Base-by-base conservation (phyloP, 371 early-diverging fungal species). In the Rhizomucor miehei region DNA sequence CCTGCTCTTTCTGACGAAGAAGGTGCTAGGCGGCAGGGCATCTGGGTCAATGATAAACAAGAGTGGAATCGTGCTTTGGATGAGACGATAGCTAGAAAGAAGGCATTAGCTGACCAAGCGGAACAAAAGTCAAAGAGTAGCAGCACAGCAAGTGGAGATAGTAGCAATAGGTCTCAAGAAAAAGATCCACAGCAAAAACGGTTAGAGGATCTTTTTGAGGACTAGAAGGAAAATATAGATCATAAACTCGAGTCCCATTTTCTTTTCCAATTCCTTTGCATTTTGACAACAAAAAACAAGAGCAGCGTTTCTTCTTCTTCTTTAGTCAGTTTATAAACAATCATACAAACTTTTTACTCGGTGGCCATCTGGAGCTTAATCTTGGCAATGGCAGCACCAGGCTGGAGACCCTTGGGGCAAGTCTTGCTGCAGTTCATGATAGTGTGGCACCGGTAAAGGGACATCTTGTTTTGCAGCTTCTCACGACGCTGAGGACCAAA, bases 391-490 rank as follows among this genome's bases (percentile, higher is more conserved):
- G 98, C 98, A 20, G 75, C 66, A 68, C 93, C 94, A 19, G 97
- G 98, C 75, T 94, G 94, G 49, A 98, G 85, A 50, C 97, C 97
- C 89, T 96, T 95, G 61, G 98, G 98, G 73, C 98, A 96, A 43
- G 95, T 95, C 62, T 88, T 81, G 51, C 94, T 55, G 74, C 98
- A 96, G 88, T 97, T 95, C 98, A 96, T 96, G 75, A 97, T 98
- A 56, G 97, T 95, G 79, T 98, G 98, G 87, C 98, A 98, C 54
- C 96, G 90, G 84, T 94, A 98, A 16, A 96, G 82, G 11, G 93
- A 89, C 89, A 94, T 94, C 45, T 93, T 88, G 73, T 94, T 94
- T 73, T 98, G 96, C 62, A 98, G 80, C 53, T 85, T 85, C 52
- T 80, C 86, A 59, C 95, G 86, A 63, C 98, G 89, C 73, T 95